phyloP scores from a whole-genome alignment of 495 filamentous ascomycete species.

The Podospora didyma region DNA sequence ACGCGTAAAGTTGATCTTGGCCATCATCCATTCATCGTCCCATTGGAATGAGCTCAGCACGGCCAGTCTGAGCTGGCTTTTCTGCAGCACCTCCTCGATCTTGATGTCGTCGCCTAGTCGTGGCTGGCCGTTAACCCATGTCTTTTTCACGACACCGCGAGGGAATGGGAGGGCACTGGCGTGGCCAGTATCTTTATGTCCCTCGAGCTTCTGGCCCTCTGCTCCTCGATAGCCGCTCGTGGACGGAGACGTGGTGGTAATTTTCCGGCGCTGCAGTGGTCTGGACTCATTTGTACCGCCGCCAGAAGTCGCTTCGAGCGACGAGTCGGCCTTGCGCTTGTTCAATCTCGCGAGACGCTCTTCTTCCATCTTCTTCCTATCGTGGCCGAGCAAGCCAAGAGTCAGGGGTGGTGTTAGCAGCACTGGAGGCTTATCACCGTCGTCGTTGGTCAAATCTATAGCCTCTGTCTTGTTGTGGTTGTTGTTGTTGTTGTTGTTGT shows the following conservation, averaged over 20 bases:
- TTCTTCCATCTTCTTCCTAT: slow-evolving; percentile 81
- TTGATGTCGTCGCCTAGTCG: slow-evolving; percentile 70
- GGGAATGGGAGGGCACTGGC: slow-evolving; percentile 54
- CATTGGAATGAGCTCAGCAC: slow-evolving; percentile 85
- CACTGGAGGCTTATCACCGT: slow-evolving; percentile 18
- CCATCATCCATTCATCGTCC: slow-evolving; percentile 55
- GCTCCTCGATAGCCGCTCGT: background rate
- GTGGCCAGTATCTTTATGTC: background rate
- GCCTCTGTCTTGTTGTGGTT: background rate
- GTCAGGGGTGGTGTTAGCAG: background rate
- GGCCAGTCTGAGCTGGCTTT: slow-evolving; percentile 63
- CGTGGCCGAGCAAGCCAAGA: slow-evolving; percentile 41
- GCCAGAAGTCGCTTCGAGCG: background rate
- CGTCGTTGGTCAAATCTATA: slow-evolving; percentile 20
- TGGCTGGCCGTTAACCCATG: slow-evolving; percentile 57
- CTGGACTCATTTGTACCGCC: slow-evolving; percentile 3
- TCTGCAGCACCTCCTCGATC: slow-evolving; percentile 85
- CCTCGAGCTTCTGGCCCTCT: background rate
- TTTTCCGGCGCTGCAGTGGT: slow-evolving; percentile 26
- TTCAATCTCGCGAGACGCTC: slow-evolving; percentile 68
- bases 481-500: background rate
- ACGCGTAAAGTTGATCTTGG: slow-evolving; percentile 34
- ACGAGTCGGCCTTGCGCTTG: slow-evolving; percentile 53
- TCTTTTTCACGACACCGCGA: slow-evolving; percentile 74
- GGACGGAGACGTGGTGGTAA: background rate